phyloP scores from a whole-genome alignment of 306 rosid species.

The Delonix regia region DNA sequence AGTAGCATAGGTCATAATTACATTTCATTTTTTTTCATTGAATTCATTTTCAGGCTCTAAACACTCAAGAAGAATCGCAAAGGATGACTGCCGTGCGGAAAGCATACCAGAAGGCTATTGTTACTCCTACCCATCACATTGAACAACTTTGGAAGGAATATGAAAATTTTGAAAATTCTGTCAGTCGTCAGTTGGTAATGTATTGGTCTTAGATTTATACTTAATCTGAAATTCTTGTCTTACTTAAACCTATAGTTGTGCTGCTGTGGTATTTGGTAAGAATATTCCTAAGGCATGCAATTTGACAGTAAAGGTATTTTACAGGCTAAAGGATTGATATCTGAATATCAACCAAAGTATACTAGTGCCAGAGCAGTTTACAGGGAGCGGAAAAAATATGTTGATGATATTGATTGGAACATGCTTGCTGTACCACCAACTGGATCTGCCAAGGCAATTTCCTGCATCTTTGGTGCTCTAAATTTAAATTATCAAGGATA shows the following conservation, averaged over 20 bases:
- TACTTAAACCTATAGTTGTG: slow-evolving; percentile 14
- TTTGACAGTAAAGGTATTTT: slow-evolving; percentile 45
- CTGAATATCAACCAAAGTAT: slow-evolving; percentile 92
- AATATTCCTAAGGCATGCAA: slow-evolving; percentile 2
- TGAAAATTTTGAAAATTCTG: slow-evolving; percentile 92
- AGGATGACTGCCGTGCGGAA: slow-evolving; percentile 86
- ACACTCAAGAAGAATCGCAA: slow-evolving; percentile 81
- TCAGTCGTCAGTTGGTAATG: slow-evolving; percentile 91
- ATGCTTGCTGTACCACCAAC: slow-evolving; percentile 96
- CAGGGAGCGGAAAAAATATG: slow-evolving; percentile 86
- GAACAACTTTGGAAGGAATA: slow-evolving; percentile 97
- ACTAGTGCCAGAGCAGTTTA: slow-evolving; percentile 95
- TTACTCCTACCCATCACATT: slow-evolving; percentile 92
- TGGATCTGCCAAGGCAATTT: slow-evolving; percentile 79
- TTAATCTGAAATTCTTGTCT: slow-evolving; percentile 29
- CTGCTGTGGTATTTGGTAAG: slow-evolving; percentile 19
- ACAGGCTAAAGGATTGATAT: slow-evolving; percentile 92
- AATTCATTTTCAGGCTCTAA: slow-evolving; percentile 55
- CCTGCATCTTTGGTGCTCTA: slow-evolving; percentile 35
- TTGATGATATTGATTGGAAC: slow-evolving; percentile 89
- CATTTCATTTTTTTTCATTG: slow-evolving; percentile 5
- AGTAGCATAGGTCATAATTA: slow-evolving; percentile 8
- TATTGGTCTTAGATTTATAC: slow-evolving; percentile 29
- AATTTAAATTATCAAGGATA: slow-evolving; percentile 5
- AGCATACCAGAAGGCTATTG: slow-evolving; percentile 83